Evolutionary conservation across 805 yeast species (phyloP).

Genomic region (Candida anglica): DNA sequence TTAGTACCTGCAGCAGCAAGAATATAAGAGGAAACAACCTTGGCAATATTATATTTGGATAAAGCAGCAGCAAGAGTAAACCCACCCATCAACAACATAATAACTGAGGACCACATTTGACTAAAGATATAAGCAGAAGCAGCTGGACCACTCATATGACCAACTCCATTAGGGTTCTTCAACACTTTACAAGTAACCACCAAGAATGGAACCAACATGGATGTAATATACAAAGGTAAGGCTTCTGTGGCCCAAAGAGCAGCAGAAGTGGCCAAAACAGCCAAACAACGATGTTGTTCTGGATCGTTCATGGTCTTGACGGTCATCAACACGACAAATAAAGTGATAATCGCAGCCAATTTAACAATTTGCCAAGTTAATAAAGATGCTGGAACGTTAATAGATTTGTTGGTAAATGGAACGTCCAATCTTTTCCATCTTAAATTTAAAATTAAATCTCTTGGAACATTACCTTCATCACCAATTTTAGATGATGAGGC

Average conservation of each 20-base stretch:
- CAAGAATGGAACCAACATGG: conserved; percentile 46
- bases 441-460: conserved; percentile 15
- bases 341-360: conserved; percentile 42
- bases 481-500: conserved; percentile 19
- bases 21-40: conserved; percentile 75
- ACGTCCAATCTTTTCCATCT: conserved; percentile 13
- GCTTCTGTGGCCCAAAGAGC: conserved; percentile 52
- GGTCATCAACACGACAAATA: conserved; percentile 49
- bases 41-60: conserved; percentile 87
- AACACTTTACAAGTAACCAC: conserved; percentile 44
- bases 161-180: conserved; percentile 38
- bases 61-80: conserved; percentile 93
- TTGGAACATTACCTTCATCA: conserved; percentile 13
- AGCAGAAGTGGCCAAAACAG: conserved; percentile 55
- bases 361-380: conserved; percentile 47
- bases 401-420: conserved; percentile 12
- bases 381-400: conserved; percentile 44
- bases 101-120: conserved; percentile 94
- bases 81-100: conserved; percentile 87
- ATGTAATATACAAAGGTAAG: conserved; percentile 46
- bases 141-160: conserved; percentile 55
- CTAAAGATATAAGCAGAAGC: conserved; percentile 78
- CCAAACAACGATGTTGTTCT: conserved; percentile 70
- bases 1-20: conserved; percentile 81
- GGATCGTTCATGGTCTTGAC: conserved; percentile 59